These are phyloP conservation scores for Rhododendron henanense DNA, from an alignment of 148 eudicot species.

Conservation along the genomic window DNA sequence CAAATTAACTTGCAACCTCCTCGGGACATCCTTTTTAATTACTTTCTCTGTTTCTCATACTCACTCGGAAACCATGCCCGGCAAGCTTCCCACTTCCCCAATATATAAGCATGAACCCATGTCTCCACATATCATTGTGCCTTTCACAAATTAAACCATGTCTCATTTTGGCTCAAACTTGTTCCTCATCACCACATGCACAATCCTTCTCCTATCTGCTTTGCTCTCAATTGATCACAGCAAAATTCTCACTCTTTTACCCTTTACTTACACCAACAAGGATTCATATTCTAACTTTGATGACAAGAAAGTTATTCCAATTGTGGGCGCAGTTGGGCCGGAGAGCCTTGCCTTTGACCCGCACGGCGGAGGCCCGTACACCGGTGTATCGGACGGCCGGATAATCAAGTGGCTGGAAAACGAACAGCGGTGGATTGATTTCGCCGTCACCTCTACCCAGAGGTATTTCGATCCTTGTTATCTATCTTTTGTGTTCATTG, in stretches of 20 bases:
- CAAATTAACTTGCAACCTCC: too few species aligned
- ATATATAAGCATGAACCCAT: too few species aligned
- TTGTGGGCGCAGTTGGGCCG: constrained; percentile 52
- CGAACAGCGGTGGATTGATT: constrained; percentile 51
- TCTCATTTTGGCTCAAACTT: not conserved
- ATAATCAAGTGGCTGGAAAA: constrained; percentile 49
- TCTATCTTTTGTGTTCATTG: not conserved
- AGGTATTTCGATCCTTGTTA: constrained; percentile 23
- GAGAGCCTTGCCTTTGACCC: constrained; percentile 84
- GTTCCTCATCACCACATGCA: constrained; percentile 19
- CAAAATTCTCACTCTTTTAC: too few species aligned
- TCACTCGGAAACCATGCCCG: too few species aligned
- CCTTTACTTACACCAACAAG: not conserved
- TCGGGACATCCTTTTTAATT: too few species aligned
- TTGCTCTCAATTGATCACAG: constrained; percentile 10
- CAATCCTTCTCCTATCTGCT: constrained; percentile 25
- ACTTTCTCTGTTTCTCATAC: too few species aligned
- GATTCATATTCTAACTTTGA: not conserved
- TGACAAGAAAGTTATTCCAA: constrained; percentile 11
- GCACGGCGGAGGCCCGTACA: constrained; percentile 63
- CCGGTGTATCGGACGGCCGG: constrained; percentile 72
- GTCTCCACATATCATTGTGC: too few species aligned
- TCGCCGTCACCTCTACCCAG: constrained; percentile 53
- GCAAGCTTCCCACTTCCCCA: too few species aligned
- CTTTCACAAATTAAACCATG: too few species aligned